Evolutionary conservation across 495 filamentous ascomycete genomes (phyloP), one percentile per base, ranked within the genome.

Genomic region (Aspergillus indologenus): DNA sequence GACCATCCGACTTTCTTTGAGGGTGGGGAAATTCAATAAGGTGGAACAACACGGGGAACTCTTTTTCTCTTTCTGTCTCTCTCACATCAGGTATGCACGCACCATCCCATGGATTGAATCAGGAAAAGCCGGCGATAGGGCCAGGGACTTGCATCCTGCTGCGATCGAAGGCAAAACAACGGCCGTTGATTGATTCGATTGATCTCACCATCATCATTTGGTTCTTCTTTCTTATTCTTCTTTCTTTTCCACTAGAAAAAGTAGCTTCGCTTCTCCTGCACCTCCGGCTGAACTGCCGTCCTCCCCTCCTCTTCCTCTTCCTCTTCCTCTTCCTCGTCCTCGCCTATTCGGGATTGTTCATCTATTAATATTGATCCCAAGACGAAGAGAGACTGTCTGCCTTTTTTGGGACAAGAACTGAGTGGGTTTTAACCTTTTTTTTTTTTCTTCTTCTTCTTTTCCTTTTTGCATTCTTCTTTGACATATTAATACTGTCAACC

Each of bases 301-400:
- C 2, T 40, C 6, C 4, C 26, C 26, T 29, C 26, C 9, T 29
- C 26, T 3, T 29, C 9, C 26, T 29, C 26, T 29, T 29, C 26
- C 26, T 29, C 9, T 9, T 29, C 4, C 4, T 29, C 26, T 4
- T 4, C 9, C 26, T 29, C 12, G 12, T 29, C 26, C 9, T 29
- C 26, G 9, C 26, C 3, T 29, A 29, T 29, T 29, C 9, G 26
- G 26, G 26, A 29, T 29, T 29, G 26, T 2, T 14, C 34, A 8
- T 40, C 34, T 40, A 40, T 40, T 40, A 40, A 40, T 40, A 40
- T 40, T 40, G 34, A 40, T 40, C 12, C 34, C 12, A 14, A 40
- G 12, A n/a, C n/a, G n/a, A 40, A 40, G 34, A 40, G 34, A 40
- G 6, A 40, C 47, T 52, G 26, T 45, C 44, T 56, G 54, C 49